Base-by-base conservation (phyloP, 1,139 yeast genomes). In the Kodamaea sp. region DNA sequence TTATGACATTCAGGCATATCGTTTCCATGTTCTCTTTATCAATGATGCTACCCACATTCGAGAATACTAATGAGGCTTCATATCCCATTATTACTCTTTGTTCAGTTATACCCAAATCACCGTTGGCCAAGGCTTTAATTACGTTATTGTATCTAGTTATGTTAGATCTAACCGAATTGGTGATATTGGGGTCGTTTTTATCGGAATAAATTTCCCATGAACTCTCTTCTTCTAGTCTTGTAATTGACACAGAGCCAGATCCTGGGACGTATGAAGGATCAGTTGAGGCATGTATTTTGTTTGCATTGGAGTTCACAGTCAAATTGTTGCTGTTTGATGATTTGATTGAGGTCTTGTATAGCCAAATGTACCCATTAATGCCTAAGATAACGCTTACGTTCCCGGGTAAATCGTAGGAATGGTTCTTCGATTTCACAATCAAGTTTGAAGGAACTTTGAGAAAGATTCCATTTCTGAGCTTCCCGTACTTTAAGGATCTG, bases 121-220 rank as follows among this genome's bases (percentile, higher is more conserved):
- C 83, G 48, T 73, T 74, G 16, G 89, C 85, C 44, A 92, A 68
- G 0, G 95, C 95, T 47, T 78, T 77, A 35, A 92, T 70, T 43
- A 94, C 90, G 59, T 89, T 89, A 34, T 83, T 77, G 57, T 94
- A 92, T 39, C 97, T 71, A 7, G 95, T 76, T 28, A 94, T 90
- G 15, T 89, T 83, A 42, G 76, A 78, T 47, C 94, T 74, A 7
- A 80, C 71, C 14, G 76, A 67, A 12, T 67, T 61, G 4, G 85
- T 63, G 14, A 94, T 83, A 16, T 63, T 54, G 4, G 59, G 61
- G 44, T 90, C 97, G 55, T 94, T 94, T 41, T 77, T 75, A 59
- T 94, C 98, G 35, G 95, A 83, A 61, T 94, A 94, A 34, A 94
- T 92, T 53, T 90, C 96, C 90, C 95, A 82, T 2, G 96, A 85